Conservation (phyloP, 495 filamentous ascomycete genomes). For the Aspergillus panamensis region DNA sequence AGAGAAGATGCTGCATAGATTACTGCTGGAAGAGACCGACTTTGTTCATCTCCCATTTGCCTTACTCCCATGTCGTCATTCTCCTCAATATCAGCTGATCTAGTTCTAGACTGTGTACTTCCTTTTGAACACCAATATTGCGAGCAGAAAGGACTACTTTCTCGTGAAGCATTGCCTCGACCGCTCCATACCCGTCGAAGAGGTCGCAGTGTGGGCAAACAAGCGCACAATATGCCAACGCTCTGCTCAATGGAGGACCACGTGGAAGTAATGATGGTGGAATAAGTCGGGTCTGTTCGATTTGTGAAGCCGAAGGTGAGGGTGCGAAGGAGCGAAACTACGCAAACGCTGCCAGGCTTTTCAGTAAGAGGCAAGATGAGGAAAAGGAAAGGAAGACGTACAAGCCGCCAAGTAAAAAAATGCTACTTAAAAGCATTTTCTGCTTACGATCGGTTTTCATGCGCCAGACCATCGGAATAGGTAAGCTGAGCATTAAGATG, state of each 20-base stretch:
- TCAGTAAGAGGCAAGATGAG: not conserved
- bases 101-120: not conserved
- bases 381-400: conserved; percentile 14
- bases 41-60: not conserved
- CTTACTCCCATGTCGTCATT: not conserved
- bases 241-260: conserved; percentile 53
- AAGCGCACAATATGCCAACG: conserved; percentile 49
- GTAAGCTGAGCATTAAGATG: conserved; percentile 42
- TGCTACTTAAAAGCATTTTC: conserved; percentile 32
- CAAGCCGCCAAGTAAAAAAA: conserved; percentile 37
- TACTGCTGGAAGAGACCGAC: not conserved
- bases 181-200: conserved; percentile 17
- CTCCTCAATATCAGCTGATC: not conserved
- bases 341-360: conserved; percentile 23
- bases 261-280: conserved; percentile 31
- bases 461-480: conserved; percentile 38
- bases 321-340: conserved; percentile 25
- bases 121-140: not conserved
- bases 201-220: conserved; percentile 42
- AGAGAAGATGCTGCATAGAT: not conserved
- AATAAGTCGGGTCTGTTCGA: conserved; percentile 18
- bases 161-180: not conserved
- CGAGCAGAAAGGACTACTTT: not conserved
- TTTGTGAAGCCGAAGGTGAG: conserved; percentile 9
- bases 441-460: conserved; percentile 29